These are phyloP conservation scores for Cercospora sp. DNA, from an alignment of 2,329 filamentous ascomycete genomes.

Conservation along the genomic window DNA sequence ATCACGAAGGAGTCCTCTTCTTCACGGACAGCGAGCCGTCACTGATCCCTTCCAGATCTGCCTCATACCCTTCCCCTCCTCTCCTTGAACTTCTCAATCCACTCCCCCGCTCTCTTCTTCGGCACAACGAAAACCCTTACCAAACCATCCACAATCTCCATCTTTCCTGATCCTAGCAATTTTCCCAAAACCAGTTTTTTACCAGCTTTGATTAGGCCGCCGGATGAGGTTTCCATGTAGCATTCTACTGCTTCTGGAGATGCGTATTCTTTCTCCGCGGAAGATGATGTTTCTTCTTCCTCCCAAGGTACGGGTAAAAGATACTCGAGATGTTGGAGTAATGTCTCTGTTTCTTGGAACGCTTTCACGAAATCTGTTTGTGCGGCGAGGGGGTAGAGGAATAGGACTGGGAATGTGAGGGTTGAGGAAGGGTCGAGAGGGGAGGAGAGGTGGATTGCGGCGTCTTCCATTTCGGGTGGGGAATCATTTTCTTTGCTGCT, in stretches of 20 bases:
- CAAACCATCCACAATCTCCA: constrained; percentile 85
- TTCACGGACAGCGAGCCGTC: neutral
- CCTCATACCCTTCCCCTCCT: constrained; percentile 49
- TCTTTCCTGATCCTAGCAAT: constrained; percentile 71
- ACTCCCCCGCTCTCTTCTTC: constrained; percentile 65
- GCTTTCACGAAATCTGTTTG: constrained; percentile 90
- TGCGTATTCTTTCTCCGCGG: neutral
- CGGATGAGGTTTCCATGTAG: constrained; percentile 79
- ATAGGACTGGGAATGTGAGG: constrained; percentile 73
- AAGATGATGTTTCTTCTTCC: constrained; percentile 41
- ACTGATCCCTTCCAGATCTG: too few relatives aligned
- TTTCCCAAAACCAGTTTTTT: constrained; percentile 78
- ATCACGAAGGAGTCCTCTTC: neutral
- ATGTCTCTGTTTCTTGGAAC: constrained; percentile 73
- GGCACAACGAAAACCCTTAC: constrained; percentile 83
- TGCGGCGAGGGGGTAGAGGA: constrained; percentile 80
- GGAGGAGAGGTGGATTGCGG: constrained; percentile 68
- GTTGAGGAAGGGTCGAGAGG: constrained; percentile 70
- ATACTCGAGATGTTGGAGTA: constrained; percentile 78
- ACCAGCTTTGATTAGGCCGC: constrained; percentile 84
- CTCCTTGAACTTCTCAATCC: constrained; percentile 81
- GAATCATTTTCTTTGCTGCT: too few relatives aligned
- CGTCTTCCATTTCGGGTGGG: constrained; percentile 86
- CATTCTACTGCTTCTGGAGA: constrained; percentile 65
- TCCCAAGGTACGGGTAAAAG: constrained; percentile 88